Percentiles rank a stretch among this genome's conserved stretches.
Conservation (phyloP, 306 rosid genomes). For the Fragaria nilgerrensis region DNA sequence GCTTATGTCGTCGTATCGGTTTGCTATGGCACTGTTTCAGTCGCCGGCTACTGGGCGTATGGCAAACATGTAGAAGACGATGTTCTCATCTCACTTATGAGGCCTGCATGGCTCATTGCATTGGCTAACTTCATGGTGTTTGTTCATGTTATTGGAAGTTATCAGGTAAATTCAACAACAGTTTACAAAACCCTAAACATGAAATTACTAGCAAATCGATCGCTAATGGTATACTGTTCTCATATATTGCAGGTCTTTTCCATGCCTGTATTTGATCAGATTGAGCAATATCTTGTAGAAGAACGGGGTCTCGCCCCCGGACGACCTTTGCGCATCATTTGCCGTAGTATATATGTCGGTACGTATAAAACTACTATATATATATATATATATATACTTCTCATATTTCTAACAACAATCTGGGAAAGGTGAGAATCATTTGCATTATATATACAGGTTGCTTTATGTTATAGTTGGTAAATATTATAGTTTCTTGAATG, state of each 20-base stretch:
- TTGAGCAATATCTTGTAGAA: slow-evolving; percentile 47
- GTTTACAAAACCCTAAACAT: neutral
- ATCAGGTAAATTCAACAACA: slow-evolving; percentile 39
- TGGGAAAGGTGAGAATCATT: neutral
- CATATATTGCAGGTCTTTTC: slow-evolving; percentile 39
- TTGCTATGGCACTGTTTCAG: slow-evolving; percentile 49
- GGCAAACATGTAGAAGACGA: slow-evolving; percentile 59
- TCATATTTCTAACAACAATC: too few relatives aligned
- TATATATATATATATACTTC: too few relatives aligned
- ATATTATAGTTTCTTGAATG: neutral
- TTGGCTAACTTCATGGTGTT: slow-evolving; percentile 65
- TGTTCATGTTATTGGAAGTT: slow-evolving; percentile 65
- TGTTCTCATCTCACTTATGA: slow-evolving; percentile 53
- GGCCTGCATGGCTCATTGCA: slow-evolving; percentile 57
- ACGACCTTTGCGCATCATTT: slow-evolving; percentile 28
- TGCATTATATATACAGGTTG: neutral
- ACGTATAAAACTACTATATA: slow-evolving; percentile 21
- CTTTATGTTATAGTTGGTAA: neutral
- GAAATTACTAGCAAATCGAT: neutral
- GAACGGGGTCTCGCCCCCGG: slow-evolving; percentile 30
- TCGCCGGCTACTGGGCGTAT: slow-evolving; percentile 66
- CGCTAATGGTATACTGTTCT: neutral
- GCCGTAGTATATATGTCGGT: slow-evolving; percentile 49
- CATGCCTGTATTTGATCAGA: slow-evolving; percentile 62
- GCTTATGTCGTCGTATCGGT: slow-evolving; percentile 49